These are phyloP conservation scores for Aschersonia sp. DNA, from an alignment of 2,329 filamentous ascomycete species.

Conservation along the genomic window DNA sequence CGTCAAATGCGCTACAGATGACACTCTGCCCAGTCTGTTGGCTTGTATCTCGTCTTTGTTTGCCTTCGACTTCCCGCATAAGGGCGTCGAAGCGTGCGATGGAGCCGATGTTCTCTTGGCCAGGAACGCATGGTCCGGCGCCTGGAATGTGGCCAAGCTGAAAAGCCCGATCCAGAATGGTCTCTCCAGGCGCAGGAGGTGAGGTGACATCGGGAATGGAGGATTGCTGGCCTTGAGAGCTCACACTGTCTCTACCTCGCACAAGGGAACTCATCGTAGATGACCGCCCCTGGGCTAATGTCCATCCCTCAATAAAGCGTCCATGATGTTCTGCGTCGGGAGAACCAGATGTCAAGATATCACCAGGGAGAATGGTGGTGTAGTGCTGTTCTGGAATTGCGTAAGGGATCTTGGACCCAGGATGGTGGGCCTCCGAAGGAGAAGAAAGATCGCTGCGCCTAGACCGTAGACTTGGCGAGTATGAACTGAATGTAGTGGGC, in stretches of 20 bases:
- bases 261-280: constrained; percentile 43
- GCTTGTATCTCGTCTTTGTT: constrained; percentile 23
- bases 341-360: constrained; percentile 38
- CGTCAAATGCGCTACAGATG: constrained; percentile 35
- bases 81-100: constrained; percentile 51
- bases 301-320: constrained; percentile 48
- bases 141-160: constrained; percentile 49
- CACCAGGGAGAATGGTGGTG: constrained; percentile 34
- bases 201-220: constrained; percentile 29
- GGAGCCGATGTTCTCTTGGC: constrained; percentile 50
- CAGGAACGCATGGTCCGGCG: constrained; percentile 35
- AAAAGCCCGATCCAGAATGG: constrained; percentile 53
- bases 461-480: constrained; percentile 46
- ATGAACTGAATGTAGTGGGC: constrained; percentile 38
- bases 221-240: constrained; percentile 29
- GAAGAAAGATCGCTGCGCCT: constrained; percentile 49
- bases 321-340: constrained; percentile 38
- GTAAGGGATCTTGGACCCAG: constrained; percentile 22
- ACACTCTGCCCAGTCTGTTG: constrained; percentile 17
- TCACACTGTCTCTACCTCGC: constrained; percentile 37
- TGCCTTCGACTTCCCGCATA: constrained; percentile 45
- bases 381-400: constrained; percentile 31
- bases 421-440: constrained; percentile 34
- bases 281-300: constrained; percentile 41
- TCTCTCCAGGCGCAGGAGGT: constrained; percentile 42